Evolutionary conservation across 257 asterid genomes (phyloP), one percentile per base, ranked within the genome.

Genomic region (Penstemon newberryi): DNA sequence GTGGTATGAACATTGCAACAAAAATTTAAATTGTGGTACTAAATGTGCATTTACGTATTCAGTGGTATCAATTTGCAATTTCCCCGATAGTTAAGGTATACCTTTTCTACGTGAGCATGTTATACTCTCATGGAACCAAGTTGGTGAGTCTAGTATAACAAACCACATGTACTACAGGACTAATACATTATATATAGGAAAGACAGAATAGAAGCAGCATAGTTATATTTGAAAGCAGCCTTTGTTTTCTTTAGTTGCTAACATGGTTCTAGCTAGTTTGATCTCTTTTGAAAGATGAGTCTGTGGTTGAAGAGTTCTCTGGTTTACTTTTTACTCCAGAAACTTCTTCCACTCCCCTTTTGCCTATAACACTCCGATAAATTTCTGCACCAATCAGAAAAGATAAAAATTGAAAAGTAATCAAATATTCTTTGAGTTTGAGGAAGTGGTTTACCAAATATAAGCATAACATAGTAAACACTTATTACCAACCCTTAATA

Each of bases 321-420:
- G 85, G 69, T 66, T 70, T 73, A 52, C 57, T 56, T 59, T 71
- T 71, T 40, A 19, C 81, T 47, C 40, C 78, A 51, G 86, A 62
- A 5, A 40, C 70, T 67, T 76, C 82, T 38, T 71, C 73, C 19
- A 80, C 38, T 73, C 55, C 78, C 33, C 69, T 25, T 56, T 56
- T 65, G 46, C 60, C 77, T 7, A n/a, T 4, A 65, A 51, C 70
- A 50, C 65, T 60, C 8, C 67, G 68, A 64, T 56, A 49, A 67
- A 33, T 60, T 56, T 63, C 86, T 78, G 81, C 72, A 66, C 18
- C 53, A 7, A 33, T 40, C 13, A 60, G 66, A 42, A 60, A 37
- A 66, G 47, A 33, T 49, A 40, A n/a, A 55, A 56, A 59, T 47
- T 47, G 40, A 8, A 6, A 41, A 38, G 43, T 41, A 5, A 33